These are phyloP conservation scores for Pyropia haitanensis DNA, from an alignment of 23 red algal species.

Conservation along the genomic window DNA sequence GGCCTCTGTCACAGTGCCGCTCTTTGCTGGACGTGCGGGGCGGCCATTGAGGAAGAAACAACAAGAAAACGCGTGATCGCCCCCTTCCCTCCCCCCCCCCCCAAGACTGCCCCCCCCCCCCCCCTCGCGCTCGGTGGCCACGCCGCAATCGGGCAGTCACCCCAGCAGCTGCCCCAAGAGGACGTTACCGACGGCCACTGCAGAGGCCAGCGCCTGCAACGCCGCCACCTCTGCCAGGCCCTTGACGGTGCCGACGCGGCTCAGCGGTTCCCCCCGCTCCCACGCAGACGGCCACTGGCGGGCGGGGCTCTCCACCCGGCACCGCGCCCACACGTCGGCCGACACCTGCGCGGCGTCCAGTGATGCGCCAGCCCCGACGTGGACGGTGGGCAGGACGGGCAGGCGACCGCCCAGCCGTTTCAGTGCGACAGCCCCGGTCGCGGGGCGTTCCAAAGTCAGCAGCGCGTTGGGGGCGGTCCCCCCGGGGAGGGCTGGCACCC, in stretches of 20 bases:
- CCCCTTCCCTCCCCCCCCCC: too few species aligned
- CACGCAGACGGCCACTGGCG: constrained; percentile 1
- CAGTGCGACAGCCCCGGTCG: too few species aligned
- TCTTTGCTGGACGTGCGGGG: too few species aligned
- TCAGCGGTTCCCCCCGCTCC: background rate
- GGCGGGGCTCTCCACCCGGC: background rate
- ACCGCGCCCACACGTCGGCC: constrained; percentile 1
- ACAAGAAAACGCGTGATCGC: too few species aligned
- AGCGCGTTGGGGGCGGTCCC: too few species aligned
- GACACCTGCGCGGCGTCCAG: background rate
- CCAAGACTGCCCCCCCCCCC: too few species aligned
- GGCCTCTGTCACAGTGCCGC: too few species aligned
- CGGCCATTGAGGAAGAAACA: too few species aligned
- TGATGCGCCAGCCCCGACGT: background rate
- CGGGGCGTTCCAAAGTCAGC: too few species aligned
- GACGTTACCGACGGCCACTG: constrained; percentile 7
- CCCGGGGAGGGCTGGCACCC: too few species aligned
- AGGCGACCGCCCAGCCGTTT: too few species aligned
- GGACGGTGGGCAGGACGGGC: background rate
- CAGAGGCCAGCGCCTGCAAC: constrained; percentile 7
- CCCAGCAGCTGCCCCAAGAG: constrained; percentile 12
- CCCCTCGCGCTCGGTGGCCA: background rate
- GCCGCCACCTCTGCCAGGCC: constrained; percentile 9
- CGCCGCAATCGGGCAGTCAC: background rate
- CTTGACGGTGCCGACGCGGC: constrained; percentile 4